Percentiles rank a stretch among this genome's conserved stretches.
These are phyloP conservation scores for Narthecium ossifragum DNA, from an alignment of 106 monocot genomes.

Conservation along the genomic window DNA sequence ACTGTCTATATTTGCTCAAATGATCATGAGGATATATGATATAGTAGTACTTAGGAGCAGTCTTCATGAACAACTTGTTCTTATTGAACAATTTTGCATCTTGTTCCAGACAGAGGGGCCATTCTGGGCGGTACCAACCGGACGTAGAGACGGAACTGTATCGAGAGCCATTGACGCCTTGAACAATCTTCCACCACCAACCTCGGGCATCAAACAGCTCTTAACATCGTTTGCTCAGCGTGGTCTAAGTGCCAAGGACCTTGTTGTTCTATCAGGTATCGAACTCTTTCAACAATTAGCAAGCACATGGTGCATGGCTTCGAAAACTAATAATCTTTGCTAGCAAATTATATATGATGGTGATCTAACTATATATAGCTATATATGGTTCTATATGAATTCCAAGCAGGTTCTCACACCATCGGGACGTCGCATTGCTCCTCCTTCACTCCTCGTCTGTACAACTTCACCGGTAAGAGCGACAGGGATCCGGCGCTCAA, in stretches of 20 bases:
- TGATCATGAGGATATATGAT: neutral
- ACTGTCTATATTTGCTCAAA: neutral
- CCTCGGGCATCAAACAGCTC: constrained; percentile 3
- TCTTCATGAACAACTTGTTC: too few species aligned
- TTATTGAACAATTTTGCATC: neutral
- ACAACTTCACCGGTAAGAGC: constrained; percentile 6
- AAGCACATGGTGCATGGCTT: too few species aligned
- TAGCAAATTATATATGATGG: too few species aligned
- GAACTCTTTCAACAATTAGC: too few species aligned
- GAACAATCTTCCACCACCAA: constrained; percentile 26
- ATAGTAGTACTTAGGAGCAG: neutral
- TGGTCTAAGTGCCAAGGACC: constrained; percentile 25
- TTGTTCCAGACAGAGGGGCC: constrained; percentile 22
- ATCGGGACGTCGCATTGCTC: constrained; percentile 10
- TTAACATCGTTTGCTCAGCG: constrained; percentile 8
- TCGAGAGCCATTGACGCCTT: constrained; percentile 11
- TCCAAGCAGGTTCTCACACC: constrained; percentile 5
- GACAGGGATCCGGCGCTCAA: constrained; percentile 17
- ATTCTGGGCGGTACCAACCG: constrained; percentile 29
- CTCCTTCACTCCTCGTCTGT: constrained; percentile 2
- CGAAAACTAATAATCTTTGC: too few species aligned
- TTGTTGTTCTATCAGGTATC: constrained; percentile 44
- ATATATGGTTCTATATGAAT: too few species aligned
- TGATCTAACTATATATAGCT: too few species aligned
- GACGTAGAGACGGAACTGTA: constrained; percentile 29